Conservation (phyloP, 805 yeast genomes). For the Schwanniomyces occidentalis region DNA sequence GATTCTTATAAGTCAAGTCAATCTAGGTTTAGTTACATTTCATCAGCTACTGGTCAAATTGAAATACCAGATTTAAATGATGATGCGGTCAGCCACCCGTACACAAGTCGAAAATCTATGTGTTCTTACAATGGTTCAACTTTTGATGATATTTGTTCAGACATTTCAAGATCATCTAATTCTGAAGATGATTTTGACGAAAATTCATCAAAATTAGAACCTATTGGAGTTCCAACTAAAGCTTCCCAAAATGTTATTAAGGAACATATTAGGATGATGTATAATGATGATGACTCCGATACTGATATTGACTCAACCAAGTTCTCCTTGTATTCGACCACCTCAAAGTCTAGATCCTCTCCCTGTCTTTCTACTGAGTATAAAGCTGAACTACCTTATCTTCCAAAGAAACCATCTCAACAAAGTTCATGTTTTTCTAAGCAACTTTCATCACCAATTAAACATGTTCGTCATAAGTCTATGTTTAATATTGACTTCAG, state of each 20-base stretch:
- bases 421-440: not conserved
- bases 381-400: slow-evolving; percentile 6
- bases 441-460: slow-evolving; percentile 3
- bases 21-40: slow-evolving; percentile 17
- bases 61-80: slow-evolving; percentile 42
- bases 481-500: slow-evolving; percentile 34
- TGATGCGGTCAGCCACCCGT: not conserved
- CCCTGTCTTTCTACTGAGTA: slow-evolving; percentile 15
- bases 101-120: slow-evolving; percentile 4
- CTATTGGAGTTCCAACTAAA: slow-evolving; percentile 36
- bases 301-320: slow-evolving; percentile 30
- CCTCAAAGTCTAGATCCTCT: slow-evolving; percentile 19
- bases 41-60: slow-evolving; percentile 33
- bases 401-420: not conserved
- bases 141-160: slow-evolving; percentile 26
- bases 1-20: slow-evolving; percentile 14
- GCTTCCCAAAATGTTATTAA: slow-evolving; percentile 29
- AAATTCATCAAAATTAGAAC: slow-evolving; percentile 21
- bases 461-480: slow-evolving; percentile 41
- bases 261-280: slow-evolving; percentile 24
- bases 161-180: slow-evolving; percentile 17
- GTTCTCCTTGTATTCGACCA: slow-evolving; percentile 15
- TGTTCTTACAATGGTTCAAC: slow-evolving; percentile 21
- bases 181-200: slow-evolving; percentile 6
- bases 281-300: slow-evolving; percentile 27